Evolutionary conservation across 345 rosid genomes (phyloP).

Genomic region (Gynandropsis gynandra): DNA sequence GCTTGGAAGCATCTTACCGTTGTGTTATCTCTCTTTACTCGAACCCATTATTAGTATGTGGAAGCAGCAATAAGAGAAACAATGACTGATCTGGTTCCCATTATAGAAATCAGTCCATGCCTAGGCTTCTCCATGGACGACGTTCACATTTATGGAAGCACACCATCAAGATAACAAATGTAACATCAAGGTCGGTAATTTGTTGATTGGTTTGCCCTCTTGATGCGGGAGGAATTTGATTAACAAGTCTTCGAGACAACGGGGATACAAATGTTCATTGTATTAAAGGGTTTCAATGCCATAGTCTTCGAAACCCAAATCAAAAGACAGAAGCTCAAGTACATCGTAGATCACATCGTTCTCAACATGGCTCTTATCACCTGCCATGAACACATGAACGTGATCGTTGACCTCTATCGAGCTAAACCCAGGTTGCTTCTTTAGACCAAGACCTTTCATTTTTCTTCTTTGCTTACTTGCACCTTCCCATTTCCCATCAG

Average conservation of each 20-base stretch:
- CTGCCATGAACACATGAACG: conserved; percentile 58
- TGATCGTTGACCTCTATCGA: conserved; percentile 54
- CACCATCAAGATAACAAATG: not conserved
- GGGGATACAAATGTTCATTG: conserved; percentile 4
- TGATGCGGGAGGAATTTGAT: not conserved
- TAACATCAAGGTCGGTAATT: not conserved
- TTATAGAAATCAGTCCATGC: too few relatives aligned
- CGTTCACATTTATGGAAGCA: too few relatives aligned
- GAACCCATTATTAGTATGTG: too few relatives aligned
- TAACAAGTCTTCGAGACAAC: too few relatives aligned
- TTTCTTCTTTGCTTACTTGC: conserved; percentile 54
- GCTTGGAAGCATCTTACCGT: too few relatives aligned
- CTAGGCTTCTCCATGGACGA: too few relatives aligned
- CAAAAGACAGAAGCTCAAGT: conserved; percentile 43
- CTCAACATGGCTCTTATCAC: conserved; percentile 49
- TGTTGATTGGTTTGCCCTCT: not conserved
- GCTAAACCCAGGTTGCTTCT: conserved; percentile 65
- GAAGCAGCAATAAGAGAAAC: too few relatives aligned
- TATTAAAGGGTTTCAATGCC: conserved; percentile 19
- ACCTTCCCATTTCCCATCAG: conserved; percentile 67
- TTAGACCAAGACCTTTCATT: conserved; percentile 68
- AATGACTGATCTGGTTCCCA: too few relatives aligned
- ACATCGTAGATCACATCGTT: conserved; percentile 33
- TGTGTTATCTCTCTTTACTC: too few relatives aligned
- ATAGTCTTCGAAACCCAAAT: conserved; percentile 31